These are phyloP conservation scores for Aegilops bicornis DNA, from an alignment of 176 grass and related monocot species.

Conservation along the genomic window DNA sequence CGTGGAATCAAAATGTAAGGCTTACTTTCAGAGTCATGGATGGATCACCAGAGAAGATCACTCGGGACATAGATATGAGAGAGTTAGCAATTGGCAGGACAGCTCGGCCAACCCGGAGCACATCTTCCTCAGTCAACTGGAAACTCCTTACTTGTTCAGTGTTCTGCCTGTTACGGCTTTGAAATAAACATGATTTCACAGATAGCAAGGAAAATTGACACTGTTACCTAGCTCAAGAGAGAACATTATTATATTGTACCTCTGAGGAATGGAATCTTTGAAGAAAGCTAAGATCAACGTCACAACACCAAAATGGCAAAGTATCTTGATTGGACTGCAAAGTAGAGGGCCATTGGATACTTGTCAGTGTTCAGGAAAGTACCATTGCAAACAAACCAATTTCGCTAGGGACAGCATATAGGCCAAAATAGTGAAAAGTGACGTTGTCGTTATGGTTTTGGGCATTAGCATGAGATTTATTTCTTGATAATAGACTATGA, in stretches of 20 bases:
- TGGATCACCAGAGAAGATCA: constrained; percentile 65
- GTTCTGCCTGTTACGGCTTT: constrained; percentile 42
- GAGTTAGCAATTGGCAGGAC: constrained; percentile 55
- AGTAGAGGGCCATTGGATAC: not conserved
- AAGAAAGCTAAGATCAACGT: constrained; percentile 63
- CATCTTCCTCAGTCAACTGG: constrained; percentile 55
- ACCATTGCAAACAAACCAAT: not conserved
- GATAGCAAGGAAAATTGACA: not conserved
- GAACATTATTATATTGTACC: constrained; percentile 30
- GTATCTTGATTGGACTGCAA: constrained; percentile 53
- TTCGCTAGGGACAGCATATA: not conserved
- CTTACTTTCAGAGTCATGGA: constrained; percentile 73
- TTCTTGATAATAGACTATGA: not conserved
- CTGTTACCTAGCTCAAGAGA: not conserved
- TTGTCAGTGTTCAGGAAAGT: not conserved
- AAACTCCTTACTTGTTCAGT: constrained; percentile 32
- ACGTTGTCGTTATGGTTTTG: not conserved
- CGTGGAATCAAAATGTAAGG: constrained; percentile 11
- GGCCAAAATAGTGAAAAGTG: not conserved
- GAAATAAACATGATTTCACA: constrained; percentile 19
- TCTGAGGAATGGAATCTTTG: constrained; percentile 56
- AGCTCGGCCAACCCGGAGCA: constrained; percentile 26
- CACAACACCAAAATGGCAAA: constrained; percentile 61
- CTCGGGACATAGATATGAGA: constrained; percentile 42
- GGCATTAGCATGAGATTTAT: not conserved